Evolutionary conservation across 495 filamentous ascomycete genomes (phyloP), one percentile per base, ranked within the genome.

Genomic region (Penicillium crystallinum): DNA sequence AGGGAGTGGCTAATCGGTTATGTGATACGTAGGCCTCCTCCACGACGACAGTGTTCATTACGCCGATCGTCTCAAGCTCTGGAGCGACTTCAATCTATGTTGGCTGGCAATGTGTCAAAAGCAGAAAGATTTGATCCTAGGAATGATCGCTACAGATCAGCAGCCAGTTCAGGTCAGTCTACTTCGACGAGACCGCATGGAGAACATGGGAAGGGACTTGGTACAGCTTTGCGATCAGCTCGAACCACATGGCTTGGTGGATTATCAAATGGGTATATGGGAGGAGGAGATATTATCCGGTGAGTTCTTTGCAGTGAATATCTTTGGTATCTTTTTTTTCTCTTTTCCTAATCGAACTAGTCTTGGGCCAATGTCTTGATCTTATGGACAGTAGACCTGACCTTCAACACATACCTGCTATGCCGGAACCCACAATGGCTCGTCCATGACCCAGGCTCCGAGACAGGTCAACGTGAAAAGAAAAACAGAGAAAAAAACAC

Each of bases 191-290:
- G 86, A 89, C 6, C 79, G 73, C 12, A 75, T 98, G 52, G 82
- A 89, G 52, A 82, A 80, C 52, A 85, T 97, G 81, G 91, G 88
- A 41, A 82, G 85, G 44, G 85, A 95, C 53, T 64, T 97, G 33
- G 80, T 96, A 43, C 78, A 82, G 44, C 73, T 93, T 17, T 93
- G 91, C 64, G 92, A 98, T 66, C 78, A 78, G 33, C 77, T 98
- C 48, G 93, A 97, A 63, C 81, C 84, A 48, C 83, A 95, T 58
- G 93, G 93, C 14, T 72, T 98, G 22, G 92, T 98, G 6, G 93
- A 98, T 71, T 98, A 97, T 66, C 86, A 97, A 61, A 93, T 96
- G 73, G 93, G 93, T 3, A 88, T 97, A 39, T 92, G 89, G 81
- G 93, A 97, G 68, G 91, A 97, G 65, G 86, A 88, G 57, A 97